Percentiles rank a stretch among this genome's conserved stretches.
Conservation (phyloP, 371 early-diverging fungal species). For the Mycotypha africana region DNA sequence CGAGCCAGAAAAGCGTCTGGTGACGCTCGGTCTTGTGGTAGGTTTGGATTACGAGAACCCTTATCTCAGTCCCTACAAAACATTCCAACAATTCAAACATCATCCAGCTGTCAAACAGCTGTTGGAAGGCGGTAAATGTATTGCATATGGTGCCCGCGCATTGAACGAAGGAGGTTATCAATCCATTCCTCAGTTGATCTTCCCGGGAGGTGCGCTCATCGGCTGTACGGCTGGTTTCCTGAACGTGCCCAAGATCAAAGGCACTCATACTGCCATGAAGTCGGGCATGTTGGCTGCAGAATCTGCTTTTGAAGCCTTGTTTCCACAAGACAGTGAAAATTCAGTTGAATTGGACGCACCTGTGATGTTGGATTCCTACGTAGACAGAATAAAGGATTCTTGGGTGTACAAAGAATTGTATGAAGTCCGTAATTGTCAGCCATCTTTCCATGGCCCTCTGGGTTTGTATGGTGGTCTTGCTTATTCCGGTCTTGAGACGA, state of each 20-base stretch:
- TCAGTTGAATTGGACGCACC: constrained; percentile 21
- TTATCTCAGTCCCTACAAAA: constrained; percentile 92
- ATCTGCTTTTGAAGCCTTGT: constrained; percentile 68
- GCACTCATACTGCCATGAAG: constrained; percentile 98
- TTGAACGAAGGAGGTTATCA: constrained; percentile 94
- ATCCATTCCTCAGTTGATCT: constrained; percentile 89
- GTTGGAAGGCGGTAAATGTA: constrained; percentile 89
- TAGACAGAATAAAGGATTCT: constrained; percentile 74
- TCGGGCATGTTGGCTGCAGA: constrained; percentile 92
- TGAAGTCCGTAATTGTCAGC: constrained; percentile 88
- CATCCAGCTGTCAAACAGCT: constrained; percentile 80
- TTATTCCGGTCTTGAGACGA: constrained; percentile 87
- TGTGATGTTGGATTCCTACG: constrained; percentile 67
- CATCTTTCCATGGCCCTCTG: constrained; percentile 89
- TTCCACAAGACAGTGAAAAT: constrained; percentile 18
- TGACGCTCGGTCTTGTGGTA: constrained; percentile 87
- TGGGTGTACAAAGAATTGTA: constrained; percentile 93
- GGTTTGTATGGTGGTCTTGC: constrained; percentile 86
- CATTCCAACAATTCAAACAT: constrained; percentile 93
- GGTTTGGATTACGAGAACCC: constrained; percentile 95
- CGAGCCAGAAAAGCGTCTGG: constrained; percentile 72
- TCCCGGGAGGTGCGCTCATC: constrained; percentile 96
- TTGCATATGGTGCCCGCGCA: constrained; percentile 95
- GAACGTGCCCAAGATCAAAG: constrained; percentile 98
- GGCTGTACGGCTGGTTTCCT: constrained; percentile 97